Evolutionary conservation across 139 green algal genomes (phyloP).

Genomic region (Coelastrella sp.): DNA sequence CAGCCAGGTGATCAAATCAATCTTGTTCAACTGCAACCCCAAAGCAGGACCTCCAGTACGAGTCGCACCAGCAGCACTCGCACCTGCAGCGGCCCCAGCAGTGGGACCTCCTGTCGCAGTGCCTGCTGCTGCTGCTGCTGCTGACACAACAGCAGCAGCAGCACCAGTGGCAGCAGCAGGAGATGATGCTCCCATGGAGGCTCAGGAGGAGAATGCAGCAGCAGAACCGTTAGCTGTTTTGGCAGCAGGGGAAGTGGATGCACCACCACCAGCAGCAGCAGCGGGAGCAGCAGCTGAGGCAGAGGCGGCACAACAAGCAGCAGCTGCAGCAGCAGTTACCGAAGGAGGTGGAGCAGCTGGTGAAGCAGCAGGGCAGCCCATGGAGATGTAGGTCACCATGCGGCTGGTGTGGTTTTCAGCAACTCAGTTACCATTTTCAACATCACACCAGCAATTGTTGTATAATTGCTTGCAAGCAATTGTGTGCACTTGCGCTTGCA

Average conservation of each 20-base stretch:
- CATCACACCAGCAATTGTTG: too few species aligned
- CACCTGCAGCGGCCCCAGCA: background rate
- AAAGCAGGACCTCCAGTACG: background rate
- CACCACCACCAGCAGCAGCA: background rate
- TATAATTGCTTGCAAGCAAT: too few species aligned
- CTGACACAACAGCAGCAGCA: background rate
- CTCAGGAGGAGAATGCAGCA: background rate
- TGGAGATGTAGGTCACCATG: background rate
- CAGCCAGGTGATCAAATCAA: conserved; percentile 56
- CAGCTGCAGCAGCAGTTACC: background rate
- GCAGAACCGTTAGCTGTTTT: background rate
- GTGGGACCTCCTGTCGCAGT: background rate
- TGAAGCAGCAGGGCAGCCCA: background rate
- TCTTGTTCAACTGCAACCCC: conserved; percentile 60
- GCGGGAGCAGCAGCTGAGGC: background rate
- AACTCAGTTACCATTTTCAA: too few species aligned
- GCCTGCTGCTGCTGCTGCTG: background rate
- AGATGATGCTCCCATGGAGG: background rate
- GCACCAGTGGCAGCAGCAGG: background rate
- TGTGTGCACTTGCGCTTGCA: too few species aligned
- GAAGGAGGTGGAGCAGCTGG: background rate
- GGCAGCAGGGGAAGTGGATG: too few species aligned
- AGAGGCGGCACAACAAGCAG: background rate
- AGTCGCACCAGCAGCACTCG: background rate
- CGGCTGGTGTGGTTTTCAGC: too few species aligned